phyloP scores from a whole-genome alignment of 1,139 yeast species.

The Lodderomyces elongisporus region DNA sequence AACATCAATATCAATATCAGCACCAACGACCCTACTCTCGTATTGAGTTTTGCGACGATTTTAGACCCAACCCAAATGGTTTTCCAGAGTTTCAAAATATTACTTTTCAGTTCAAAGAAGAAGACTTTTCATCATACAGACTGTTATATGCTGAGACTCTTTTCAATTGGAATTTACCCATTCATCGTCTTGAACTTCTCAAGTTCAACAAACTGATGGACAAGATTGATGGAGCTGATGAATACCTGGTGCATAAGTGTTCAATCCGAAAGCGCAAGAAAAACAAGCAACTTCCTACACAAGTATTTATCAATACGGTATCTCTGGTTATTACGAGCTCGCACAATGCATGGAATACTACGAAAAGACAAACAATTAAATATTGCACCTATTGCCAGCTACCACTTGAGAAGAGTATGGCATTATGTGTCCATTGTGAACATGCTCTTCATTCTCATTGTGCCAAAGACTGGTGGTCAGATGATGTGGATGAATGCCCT shows the following conservation, averaged over 20 bases:
- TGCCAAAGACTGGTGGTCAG: slow-evolving; percentile 75
- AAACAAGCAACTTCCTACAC: slow-evolving; percentile 15
- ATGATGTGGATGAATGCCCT: slow-evolving; percentile 53
- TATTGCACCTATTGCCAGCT: slow-evolving; percentile 65
- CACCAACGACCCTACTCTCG: not conserved
- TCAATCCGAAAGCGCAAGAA: slow-evolving; percentile 38
- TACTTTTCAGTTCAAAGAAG: no score
- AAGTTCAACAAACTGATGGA: slow-evolving; percentile 77
- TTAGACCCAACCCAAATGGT: no score
- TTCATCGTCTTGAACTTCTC: slow-evolving; percentile 68
- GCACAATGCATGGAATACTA: slow-evolving; percentile 31
- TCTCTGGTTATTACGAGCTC: slow-evolving; percentile 21
- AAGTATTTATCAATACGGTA: slow-evolving; percentile 20
- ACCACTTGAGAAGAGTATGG: slow-evolving; percentile 54
- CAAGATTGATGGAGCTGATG: slow-evolving; percentile 39
- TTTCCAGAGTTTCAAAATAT: no score
- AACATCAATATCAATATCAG: no score
- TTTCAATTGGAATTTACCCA: slow-evolving; percentile 77
- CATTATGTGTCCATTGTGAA: slow-evolving; percentile 69
- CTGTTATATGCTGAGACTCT: slow-evolving; percentile 76
- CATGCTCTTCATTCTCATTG: slow-evolving; percentile 77
- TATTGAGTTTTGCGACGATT: not conserved
- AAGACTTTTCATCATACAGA: no score
- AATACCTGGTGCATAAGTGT: slow-evolving; percentile 32
- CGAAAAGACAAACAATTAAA: slow-evolving; percentile 23